Conservation (phyloP, 257 asterid species). For the Sherardia arvensis region DNA sequence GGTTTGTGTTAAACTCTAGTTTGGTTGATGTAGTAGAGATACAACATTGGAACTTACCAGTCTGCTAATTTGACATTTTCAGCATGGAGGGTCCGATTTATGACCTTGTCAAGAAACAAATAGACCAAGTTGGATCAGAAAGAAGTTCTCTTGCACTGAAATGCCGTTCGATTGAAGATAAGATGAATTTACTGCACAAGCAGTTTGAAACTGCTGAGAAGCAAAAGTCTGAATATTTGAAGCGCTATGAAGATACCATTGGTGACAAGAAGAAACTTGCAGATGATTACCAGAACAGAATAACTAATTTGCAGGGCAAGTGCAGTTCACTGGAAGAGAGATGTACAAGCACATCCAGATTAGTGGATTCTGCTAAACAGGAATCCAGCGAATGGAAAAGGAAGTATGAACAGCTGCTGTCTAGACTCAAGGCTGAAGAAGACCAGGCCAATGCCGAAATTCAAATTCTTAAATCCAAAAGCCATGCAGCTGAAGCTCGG, state of each 20-base stretch:
- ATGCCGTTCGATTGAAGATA: constrained; percentile 77
- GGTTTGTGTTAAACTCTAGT: constrained; percentile 38
- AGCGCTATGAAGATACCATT: constrained; percentile 83
- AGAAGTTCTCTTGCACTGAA: constrained; percentile 70
- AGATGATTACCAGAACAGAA: constrained; percentile 72
- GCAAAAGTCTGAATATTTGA: constrained; percentile 80
- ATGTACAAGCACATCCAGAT: constrained; percentile 54
- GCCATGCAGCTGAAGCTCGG: constrained; percentile 97
- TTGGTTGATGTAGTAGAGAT: not conserved
- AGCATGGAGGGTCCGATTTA: constrained; percentile 93
- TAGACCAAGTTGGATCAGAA: constrained; percentile 73
- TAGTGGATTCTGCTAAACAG: constrained; percentile 53
- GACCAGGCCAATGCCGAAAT: constrained; percentile 68
- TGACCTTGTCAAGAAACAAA: constrained; percentile 75
- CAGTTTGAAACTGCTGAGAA: constrained; percentile 88
- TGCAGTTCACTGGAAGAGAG: constrained; percentile 76
- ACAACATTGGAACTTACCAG: constrained; percentile 1
- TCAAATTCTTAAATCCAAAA: constrained; percentile 64
- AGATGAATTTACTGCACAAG: constrained; percentile 61
- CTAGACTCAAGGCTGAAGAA: constrained; percentile 68
- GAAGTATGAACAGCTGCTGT: constrained; percentile 56
- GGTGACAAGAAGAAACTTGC: constrained; percentile 73
- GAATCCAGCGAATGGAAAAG: constrained; percentile 83
- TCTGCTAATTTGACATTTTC: constrained; percentile 19
- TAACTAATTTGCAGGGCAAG: constrained; percentile 67